Conservation (phyloP, 345 rosid genomes). For the Eucalyptus caleyi region DNA sequence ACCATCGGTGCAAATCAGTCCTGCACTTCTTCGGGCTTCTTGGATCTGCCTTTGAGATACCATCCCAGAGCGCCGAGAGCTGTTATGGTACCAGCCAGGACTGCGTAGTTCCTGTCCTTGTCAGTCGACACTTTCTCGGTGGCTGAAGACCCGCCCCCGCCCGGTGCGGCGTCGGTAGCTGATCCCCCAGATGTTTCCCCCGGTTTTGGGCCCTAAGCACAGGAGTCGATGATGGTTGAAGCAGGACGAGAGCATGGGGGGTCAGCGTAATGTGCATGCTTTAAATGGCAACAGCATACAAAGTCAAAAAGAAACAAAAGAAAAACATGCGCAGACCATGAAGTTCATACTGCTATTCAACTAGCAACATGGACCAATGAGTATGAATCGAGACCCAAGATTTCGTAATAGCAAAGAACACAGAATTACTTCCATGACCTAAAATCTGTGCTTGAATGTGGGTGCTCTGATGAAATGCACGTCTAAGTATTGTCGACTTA, state of each 20-base stretch:
- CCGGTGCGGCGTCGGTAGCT: conserved; percentile 29
- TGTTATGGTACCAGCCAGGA: conserved; percentile 63
- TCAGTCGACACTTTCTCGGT: conserved; percentile 59
- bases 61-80: conserved; percentile 65
- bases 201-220: conserved; percentile 56
- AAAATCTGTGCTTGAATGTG: not conserved
- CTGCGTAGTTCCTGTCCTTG: conserved; percentile 70
- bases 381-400: not conserved
- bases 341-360: not conserved
- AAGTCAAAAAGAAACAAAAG: not conserved
- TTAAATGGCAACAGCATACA: not conserved
- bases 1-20: conserved; percentile 19
- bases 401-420: not conserved
- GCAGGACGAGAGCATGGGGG: not conserved
- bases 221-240: not conserved
- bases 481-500: not conserved
- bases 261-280: not conserved
- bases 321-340: not conserved
- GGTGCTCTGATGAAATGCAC: not conserved
- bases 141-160: conserved; percentile 20
- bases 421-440: not conserved
- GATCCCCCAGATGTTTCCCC: conserved; percentile 42
- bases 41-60: conserved; percentile 65
- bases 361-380: not conserved
- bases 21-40: conserved; percentile 53